Conservation (phyloP, 306 rosid genomes). For the Casuarina glauca region DNA sequence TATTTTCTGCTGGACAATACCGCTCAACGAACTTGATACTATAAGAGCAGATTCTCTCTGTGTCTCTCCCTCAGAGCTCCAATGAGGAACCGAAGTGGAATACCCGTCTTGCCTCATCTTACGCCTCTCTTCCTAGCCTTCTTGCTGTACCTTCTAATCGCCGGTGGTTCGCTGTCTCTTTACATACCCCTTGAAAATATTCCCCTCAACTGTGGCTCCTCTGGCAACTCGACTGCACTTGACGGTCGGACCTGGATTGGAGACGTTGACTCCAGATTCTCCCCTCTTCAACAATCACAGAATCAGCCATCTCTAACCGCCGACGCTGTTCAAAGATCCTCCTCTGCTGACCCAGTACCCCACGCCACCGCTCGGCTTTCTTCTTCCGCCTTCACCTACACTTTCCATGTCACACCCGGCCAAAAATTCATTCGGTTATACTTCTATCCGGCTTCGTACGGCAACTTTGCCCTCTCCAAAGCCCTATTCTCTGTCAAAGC, state of each 20-base stretch:
- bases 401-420: slow-evolving; percentile 34
- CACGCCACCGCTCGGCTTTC: slow-evolving; percentile 41
- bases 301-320: neutral
- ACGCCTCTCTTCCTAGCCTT: too few relatives aligned
- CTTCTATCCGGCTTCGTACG: slow-evolving; percentile 38
- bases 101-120: too few relatives aligned
- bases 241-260: slow-evolving; percentile 8
- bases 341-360: slow-evolving; percentile 29
- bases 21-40: too few relatives aligned
- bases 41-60: too few relatives aligned
- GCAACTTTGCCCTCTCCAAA: slow-evolving; percentile 17
- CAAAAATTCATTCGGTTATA: slow-evolving; percentile 46
- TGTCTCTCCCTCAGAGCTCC: too few relatives aligned
- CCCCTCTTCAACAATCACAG: neutral
- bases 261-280: slow-evolving; percentile 6
- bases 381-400: slow-evolving; percentile 37
- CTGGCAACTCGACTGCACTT: neutral
- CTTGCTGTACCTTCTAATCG: too few relatives aligned
- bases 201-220: slow-evolving; percentile 15
- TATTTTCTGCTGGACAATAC: too few relatives aligned
- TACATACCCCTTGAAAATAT: slow-evolving; percentile 16
- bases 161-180: neutral
- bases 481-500: slow-evolving; percentile 36
- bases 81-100: too few relatives aligned
- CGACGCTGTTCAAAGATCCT: neutral